These are phyloP conservation scores for Leccinum fallax DNA, from an alignment of 1,284 basidiomycete species.

Conservation along the genomic window DNA sequence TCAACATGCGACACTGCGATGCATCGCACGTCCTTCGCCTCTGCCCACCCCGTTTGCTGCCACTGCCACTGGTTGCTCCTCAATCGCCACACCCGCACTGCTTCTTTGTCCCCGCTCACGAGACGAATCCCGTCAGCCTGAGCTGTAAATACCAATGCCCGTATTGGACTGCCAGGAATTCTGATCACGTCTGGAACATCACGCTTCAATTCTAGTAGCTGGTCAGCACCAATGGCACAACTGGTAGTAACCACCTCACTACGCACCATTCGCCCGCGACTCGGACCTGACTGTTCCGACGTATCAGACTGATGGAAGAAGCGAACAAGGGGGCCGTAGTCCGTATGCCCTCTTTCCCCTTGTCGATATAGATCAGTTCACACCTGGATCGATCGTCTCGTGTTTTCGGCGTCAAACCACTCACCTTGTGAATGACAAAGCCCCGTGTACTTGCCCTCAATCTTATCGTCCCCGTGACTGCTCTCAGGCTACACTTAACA, in stretches of 20 bases:
- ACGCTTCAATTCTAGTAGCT: not conserved
- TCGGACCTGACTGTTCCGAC: too few relatives aligned
- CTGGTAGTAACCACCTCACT: not conserved
- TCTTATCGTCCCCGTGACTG: conserved; percentile 10
- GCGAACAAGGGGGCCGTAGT: not conserved
- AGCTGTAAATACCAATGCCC: conserved; percentile 11
- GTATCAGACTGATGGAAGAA: not conserved
- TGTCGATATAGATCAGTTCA: conserved; percentile 10
- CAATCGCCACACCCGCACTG: conserved; percentile 12
- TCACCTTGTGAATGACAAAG: not conserved
- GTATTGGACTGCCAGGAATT: not conserved
- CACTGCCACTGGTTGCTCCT: not conserved
- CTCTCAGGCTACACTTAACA: not conserved
- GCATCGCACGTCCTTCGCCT: conserved; percentile 3
- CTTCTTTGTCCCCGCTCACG: conserved; percentile 9
- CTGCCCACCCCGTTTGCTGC: not conserved
- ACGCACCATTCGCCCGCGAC: conserved; percentile 4
- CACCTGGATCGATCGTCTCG: not conserved
- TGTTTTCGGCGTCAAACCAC: not conserved
- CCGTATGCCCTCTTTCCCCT: not conserved
- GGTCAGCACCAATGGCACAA: not conserved
- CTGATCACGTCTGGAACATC: not conserved
- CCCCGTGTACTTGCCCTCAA: conserved; percentile 1
- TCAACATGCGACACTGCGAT: conserved; percentile 11
- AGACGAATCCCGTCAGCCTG: conserved; percentile 7